Evolutionary conservation across 2,329 filamentous ascomycete species (phyloP), one percentile per base, ranked within the genome.

Genomic region (Kalmusia sp.): DNA sequence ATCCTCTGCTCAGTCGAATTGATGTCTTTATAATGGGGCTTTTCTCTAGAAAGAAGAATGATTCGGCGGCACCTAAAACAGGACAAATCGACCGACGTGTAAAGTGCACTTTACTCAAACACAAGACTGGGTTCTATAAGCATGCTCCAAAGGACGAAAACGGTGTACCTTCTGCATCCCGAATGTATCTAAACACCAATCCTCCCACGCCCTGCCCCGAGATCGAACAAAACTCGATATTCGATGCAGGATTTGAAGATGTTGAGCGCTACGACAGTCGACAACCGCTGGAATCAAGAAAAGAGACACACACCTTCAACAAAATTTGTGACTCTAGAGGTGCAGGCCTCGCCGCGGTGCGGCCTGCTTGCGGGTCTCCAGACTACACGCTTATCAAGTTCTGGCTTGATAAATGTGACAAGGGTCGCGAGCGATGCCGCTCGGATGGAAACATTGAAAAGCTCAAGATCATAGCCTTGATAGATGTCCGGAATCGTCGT

Each of bases 301-400:
- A 28, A 19, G 6, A 21, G 17, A 15, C 17, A 19, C 11, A 33
- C 19, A 15, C 44, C 19, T 30, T 38, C 11, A 38, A 30, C 25
- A 5, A n/a, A 6, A 12, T 14, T 7, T 39, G 30, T 35, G 11
- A 8, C 22, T 2, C 45, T 8, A 12, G 15, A 27, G 4, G 4
- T 6, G 14, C 1, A n/a, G 28, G 9, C 12, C 31, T 3, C 6
- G 24, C 8, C 14, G 8, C 45, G 14, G 34, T 48, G 9, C 34
- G 27, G 22, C 9, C 34, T 21, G 45, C 39, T 1, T 25, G 25
- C 7, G 3, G 15, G 3, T 38, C 24, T 30, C 45, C 45, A 6
- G 45, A 48, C 12, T 48, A 48, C 15, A 11, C n/a, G 4, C n/a
- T 31, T n/a, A 48, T 48, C n/a, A 17, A 31, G 3, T 38, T 34